These are phyloP conservation scores for Lactarius sp. DNA, from an alignment of 768 basidiomycete genomes.

Conservation along the genomic window DNA sequence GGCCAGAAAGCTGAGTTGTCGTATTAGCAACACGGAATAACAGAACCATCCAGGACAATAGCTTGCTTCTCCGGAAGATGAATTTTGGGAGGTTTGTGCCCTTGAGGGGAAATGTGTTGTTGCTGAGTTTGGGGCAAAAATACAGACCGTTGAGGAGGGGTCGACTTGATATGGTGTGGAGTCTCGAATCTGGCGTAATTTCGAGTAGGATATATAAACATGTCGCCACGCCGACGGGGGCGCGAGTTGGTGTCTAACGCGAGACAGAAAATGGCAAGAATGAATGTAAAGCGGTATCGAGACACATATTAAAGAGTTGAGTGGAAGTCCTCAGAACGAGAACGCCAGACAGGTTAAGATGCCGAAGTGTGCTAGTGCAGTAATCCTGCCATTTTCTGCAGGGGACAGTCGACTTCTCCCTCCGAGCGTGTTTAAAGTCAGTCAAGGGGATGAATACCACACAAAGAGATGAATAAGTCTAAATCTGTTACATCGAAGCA, in stretches of 20 bases:
- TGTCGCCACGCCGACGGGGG: conserved; percentile 16
- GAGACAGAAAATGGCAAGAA: conserved; percentile 11
- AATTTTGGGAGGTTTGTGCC: conserved; percentile 28
- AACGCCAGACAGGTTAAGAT: conserved; percentile 3
- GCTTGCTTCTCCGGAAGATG: conserved; percentile 29
- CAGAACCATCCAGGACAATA: conserved; percentile 11
- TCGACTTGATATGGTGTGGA: background rate
- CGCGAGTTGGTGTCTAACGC: conserved; percentile 4
- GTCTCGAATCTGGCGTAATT: conserved; percentile 5
- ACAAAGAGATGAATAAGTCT: conserved; percentile 9
- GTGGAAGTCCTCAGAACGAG: conserved; percentile 5
- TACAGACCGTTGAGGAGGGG: background rate
- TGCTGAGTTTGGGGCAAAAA: background rate
- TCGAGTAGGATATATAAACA: conserved; percentile 19
- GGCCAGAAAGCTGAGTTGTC: conserved; percentile 40
- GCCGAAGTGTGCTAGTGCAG: conserved; percentile 15
- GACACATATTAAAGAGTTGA: conserved; percentile 13
- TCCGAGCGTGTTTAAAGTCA: conserved; percentile 5
- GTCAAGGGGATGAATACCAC: conserved; percentile 13
- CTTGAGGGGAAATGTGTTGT: conserved; percentile 1
- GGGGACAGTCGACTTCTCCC: conserved; percentile 11
- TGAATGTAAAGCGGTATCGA: background rate
- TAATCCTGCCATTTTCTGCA: conserved; percentile 20
- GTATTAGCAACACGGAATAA: conserved; percentile 6
- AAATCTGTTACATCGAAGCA: conserved; percentile 17